A percentile compares a stretch with the other conserved stretches of the same genome.
Evolutionary conservation across 257 asterid species (phyloP).

Genomic region (Ajuga chamaepitys): DNA sequence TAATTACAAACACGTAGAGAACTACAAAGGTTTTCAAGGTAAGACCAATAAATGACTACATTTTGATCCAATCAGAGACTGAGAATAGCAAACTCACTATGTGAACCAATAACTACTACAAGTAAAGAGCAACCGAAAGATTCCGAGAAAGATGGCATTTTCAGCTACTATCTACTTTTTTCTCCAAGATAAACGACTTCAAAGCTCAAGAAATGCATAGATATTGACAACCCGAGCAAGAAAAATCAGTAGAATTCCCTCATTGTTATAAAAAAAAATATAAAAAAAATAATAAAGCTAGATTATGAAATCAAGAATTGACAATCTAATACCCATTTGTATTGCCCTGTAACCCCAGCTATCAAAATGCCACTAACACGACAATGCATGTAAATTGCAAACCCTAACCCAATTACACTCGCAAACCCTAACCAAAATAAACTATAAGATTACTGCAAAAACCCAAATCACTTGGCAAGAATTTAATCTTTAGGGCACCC

Average conservation of each 20-base stretch:
- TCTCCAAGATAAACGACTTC: not conserved
- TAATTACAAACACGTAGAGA: not conserved
- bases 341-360: not conserved
- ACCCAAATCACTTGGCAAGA: not conserved
- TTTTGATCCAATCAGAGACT: not conserved
- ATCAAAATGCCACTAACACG: slow-evolving; percentile 1
- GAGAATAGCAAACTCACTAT: not conserved
- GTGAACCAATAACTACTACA: not conserved
- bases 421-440: slow-evolving; percentile 15
- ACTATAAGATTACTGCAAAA: slow-evolving; percentile 1
- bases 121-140: not conserved
- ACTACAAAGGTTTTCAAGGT: not conserved
- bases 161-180: not conserved
- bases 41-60: not conserved
- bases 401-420: slow-evolving; percentile 7
- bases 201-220: not conserved
- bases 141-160: not conserved
- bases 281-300: not conserved
- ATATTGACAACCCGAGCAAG: not conserved
- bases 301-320: not conserved
- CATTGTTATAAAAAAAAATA: not conserved
- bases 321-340: not conserved
- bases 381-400: slow-evolving; percentile 21
- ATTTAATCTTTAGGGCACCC: not conserved
- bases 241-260: not conserved